Base-by-base conservation (phyloP, 2,329 filamentous ascomycete species). In the Diaporthe ilicicola region DNA sequence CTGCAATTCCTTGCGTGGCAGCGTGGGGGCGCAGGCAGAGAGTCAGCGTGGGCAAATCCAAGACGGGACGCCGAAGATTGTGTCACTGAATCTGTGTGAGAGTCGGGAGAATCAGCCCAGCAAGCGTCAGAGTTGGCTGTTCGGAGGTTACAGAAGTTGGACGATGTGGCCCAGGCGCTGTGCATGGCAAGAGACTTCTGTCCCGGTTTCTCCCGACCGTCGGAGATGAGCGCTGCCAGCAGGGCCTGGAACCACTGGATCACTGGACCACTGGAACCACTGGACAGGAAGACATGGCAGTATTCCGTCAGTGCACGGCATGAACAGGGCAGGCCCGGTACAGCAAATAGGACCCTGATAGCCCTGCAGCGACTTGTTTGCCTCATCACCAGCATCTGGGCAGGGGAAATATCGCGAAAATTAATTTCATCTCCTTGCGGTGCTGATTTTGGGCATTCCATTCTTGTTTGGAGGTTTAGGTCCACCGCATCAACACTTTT, bases 141-240 rank as follows among this genome's bases (percentile, higher is more conserved):
- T 68, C 44, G 34, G n/a, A 42, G 32, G 39, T 48, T 55, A 64
- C 50, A 55, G 64, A 55, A 37, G 59, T 64, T 37, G 51, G 65
- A 53, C 56, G 46, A 73, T 62, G 68, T 67, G 72, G 73, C 67
- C 68, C 70, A 66, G 48, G 72, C 61, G 61, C 72, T 56, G 67
- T 67, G 72, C 55, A 61, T 34, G 37, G 39, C 37, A 24, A 32
- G 51, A 54, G 62, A 24, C 29, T 17, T 9, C 9, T 48, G 48
- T 59, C 42, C 70, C 70, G 70, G 53, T 42, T 70, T 70, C 34
- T 70, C 70, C 70, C 70, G 70, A 24, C 37, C 1, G 8, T 39
- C 59, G 66, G 37, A 70, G 71, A 75, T 75, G 62, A 68, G 66
- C 66, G 53, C 62, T 37, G 24, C 65, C 37, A 39, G 19, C 42